Evolutionary conservation across 2,329 filamentous ascomycete species (phyloP), one percentile per base, ranked within the genome.

Genomic region (Akanthomyces uredinophilus): DNA sequence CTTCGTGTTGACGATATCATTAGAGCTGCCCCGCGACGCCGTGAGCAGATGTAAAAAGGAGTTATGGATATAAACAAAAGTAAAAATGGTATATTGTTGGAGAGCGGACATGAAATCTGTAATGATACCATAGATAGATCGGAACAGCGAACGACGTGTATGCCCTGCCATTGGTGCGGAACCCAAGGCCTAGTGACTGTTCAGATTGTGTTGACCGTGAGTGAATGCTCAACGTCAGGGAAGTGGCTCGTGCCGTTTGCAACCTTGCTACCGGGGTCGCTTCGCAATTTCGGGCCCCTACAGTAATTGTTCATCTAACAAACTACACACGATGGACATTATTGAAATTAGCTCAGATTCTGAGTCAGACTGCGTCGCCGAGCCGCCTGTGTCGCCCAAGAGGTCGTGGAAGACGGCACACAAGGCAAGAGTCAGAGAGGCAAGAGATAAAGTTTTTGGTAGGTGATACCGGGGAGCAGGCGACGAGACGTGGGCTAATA

Each of bases 1-100:
- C 82, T 99, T 67, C 86, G 95, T 73, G 95, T 99, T 58, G 95
- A 99, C 79, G 95, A 98, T 77, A 99, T 99, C 75, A 98, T 99
- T 74, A 88, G 94, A 65, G 91, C 92, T 57, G 95, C 95, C 58
- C 95, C 95, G 59, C 83, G 95, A 58, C 68, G 72, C 68, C 75
- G 75, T 61, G 75, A 77, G 66, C 71, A 75, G 43, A 76, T 76
- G 74, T 77, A 70, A 69, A 68, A 43, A 32, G 43, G 49, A 47
- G 18, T 24, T 43, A 51, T 20, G 58, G 53, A 39, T 60, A 64
- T 62, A 65, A 64, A 65, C 59, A 65, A 64, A 61, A 61, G 29
- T 47, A 46, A 54, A 60, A 22, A 24, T 49, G 46, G 32, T 63
- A 63, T 53, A 55, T 54, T 24, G 50, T 27, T 32, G 35, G 32